A percentile compares a stretch with the other conserved stretches of the same genome.
Evolutionary conservation across 2,329 filamentous ascomycete species (phyloP).

Genomic region (Ceratocystis papillata): DNA sequence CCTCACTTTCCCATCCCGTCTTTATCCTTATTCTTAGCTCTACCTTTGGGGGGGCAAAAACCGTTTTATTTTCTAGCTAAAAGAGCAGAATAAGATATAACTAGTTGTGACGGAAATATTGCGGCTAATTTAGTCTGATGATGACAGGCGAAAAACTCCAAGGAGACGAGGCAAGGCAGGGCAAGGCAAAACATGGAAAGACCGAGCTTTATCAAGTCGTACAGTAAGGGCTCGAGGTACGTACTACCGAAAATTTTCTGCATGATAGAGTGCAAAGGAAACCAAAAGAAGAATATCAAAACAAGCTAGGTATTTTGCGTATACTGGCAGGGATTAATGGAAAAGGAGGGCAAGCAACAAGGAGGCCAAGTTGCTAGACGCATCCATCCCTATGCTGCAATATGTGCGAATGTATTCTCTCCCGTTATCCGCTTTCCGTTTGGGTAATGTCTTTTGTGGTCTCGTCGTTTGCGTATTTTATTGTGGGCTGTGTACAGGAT

Average conservation of each 20-base stretch:
- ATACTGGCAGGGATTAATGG: not conserved
- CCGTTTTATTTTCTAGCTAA: too few relatives aligned
- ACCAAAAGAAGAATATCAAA: not conserved
- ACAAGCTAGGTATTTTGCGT: not conserved
- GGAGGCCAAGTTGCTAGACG: not conserved
- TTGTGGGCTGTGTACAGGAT: not conserved
- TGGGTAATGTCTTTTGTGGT: not conserved
- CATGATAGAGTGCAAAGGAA: constrained; percentile 8
- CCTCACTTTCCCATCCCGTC: too few relatives aligned
- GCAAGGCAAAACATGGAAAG: not conserved
- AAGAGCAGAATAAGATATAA: too few relatives aligned
- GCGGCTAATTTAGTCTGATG: too few relatives aligned
- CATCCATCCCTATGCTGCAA: not conserved
- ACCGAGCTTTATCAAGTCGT: constrained; percentile 1
- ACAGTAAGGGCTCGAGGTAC: constrained; percentile 1
- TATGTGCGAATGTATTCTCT: not conserved
- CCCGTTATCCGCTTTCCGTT: not conserved
- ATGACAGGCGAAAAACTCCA: too few relatives aligned
- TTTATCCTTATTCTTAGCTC: too few relatives aligned
- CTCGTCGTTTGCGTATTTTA: not conserved
- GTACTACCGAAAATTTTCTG: constrained; percentile 7
- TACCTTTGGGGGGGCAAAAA: too few relatives aligned
- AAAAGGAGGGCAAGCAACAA: not conserved
- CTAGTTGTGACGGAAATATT: too few relatives aligned
- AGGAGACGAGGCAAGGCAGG: not conserved